Evolutionary conservation across 2,329 filamentous ascomycete species (phyloP), one percentile per base, ranked within the genome.

Genomic region (Clarireedia hainanense): DNA sequence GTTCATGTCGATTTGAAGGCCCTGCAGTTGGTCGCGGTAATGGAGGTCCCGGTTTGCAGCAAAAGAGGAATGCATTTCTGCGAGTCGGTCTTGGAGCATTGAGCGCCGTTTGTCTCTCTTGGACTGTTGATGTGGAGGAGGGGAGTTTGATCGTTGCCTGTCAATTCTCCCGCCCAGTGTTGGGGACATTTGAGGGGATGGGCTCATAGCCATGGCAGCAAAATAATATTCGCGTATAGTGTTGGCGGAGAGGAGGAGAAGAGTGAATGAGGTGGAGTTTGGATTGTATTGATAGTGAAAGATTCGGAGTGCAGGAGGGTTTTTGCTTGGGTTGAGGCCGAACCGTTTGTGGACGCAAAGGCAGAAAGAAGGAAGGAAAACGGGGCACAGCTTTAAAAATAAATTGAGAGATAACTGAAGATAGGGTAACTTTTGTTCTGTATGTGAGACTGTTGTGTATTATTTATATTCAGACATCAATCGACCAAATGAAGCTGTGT

Each of bases 31-130:
- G 62, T 94, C 88, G 60, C 91, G 84, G 71, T 95, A 97, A 65
- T 90, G 85, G 60, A 81, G 77, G 70, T 96, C 90, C 61, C 89
- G 82, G 67, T 95, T 91, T 60, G 86, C 81, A 61, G 84, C 82
- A 72, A 96, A 92, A 62, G 85, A 84, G 53, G 86, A 83, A 54
- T 86, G 84, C 72, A 96, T 84, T 55, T 84, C 81, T 42, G 83
- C 80, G 6, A 96, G 80, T 61, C 88, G 86, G 59, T 96, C 91
- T 63, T 85, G 83, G 59, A 96, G 83, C 66, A 86, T 84, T 66
- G 89, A 89, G 60, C 91, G 85, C 69, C 91, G 85, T 72, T 95
- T 94, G 74, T 97, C 92, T 71, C 90, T 83, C 76, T 96, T 96
- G 42, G 89, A 92, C 26, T 67, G 62, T 48, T 67, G 64, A 47